Base-by-base conservation (phyloP, 164 flowering plant genomes). In the Magnolia officinalis region DNA sequence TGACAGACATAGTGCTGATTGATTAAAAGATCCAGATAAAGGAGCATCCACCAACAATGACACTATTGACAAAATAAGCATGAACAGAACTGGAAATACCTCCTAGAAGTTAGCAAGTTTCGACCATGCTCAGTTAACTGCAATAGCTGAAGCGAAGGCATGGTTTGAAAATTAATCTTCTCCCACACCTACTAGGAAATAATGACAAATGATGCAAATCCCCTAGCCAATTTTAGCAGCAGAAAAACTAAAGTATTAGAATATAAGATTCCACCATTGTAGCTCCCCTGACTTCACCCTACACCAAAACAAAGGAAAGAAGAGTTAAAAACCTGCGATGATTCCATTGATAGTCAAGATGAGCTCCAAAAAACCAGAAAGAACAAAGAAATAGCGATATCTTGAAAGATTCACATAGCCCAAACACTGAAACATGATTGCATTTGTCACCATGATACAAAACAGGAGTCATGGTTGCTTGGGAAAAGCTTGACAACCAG, bases 121-220 rank as follows among this genome's bases (percentile, higher is more conserved):
- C 89, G 93, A 24, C 98, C 97, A 85, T 83, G 96, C 81, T 96
- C 95, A 14, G 98, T 94, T 70, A 96, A 80, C 85, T 89, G 93
- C 86, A 94, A 78, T 51, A 94, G 85, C 82, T 96, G 99, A 75
- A 91, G 97, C 65, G 97, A 94, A 85, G 90, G 85, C 99, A 96
- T 96, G 78, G 67, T 81, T 2, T 52, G 50, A 26, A 26, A 73
- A 77, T 71, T 55, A 20, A 49, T 74, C 78, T 72, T 37, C 45
- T 37, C 45, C 45, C 45, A 11, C 70, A 64, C 67, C 76, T 20
- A 37, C 70, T 59, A 59, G 49, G 8, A 68, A 67, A 71, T 72
- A 59, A 50, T 31, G 59, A 67, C n/a, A 26, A 59, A 64, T 52
- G 52, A 20, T 11, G 69, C 24, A 49, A 1, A 50, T 50, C 63